A percentile compares a stretch with the other conserved stretches of the same genome.
Evolutionary conservation across 345 rosid species (phyloP).

Genomic region (Cardamine resedifolia): DNA sequence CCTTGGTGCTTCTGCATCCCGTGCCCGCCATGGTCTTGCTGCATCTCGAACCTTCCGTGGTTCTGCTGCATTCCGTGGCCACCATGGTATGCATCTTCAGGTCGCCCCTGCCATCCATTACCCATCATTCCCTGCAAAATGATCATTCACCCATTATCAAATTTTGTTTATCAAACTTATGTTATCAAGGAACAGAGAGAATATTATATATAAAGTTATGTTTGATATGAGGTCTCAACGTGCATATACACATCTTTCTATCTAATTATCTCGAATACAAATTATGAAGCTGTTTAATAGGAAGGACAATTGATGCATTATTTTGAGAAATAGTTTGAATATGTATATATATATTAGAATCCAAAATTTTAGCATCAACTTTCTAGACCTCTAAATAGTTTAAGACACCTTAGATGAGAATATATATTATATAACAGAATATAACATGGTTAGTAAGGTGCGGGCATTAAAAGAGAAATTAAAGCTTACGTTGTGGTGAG

Average conservation of each 20-base stretch:
- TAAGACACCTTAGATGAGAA: not conserved
- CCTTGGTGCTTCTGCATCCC: slow-evolving; percentile 10
- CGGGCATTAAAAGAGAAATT: not conserved
- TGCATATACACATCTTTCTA: not conserved
- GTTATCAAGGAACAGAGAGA: too few relatives aligned
- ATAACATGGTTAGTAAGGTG: not conserved
- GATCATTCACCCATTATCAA: not conserved
- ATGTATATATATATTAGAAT: not conserved
- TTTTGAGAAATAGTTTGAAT: too few relatives aligned
- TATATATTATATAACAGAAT: not conserved
- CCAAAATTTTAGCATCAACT: not conserved
- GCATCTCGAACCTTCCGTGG: not conserved
- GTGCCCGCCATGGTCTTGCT: not conserved
- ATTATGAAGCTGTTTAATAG: too few relatives aligned
- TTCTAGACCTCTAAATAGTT: not conserved
- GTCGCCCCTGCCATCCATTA: slow-evolving; percentile 28
- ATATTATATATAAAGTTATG: too few relatives aligned
- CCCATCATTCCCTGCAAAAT: slow-evolving; percentile 18
- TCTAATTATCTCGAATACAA: not conserved
- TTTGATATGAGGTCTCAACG: not conserved
- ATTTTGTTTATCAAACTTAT: too few relatives aligned
- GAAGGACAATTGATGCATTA: too few relatives aligned
- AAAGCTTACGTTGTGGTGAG: slow-evolving; percentile 26
- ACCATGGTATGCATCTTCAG: slow-evolving; percentile 13
- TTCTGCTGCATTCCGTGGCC: not conserved